phyloP scores from a whole-genome alignment of 2,329 filamentous ascomycete species.

The Beauveria medogensis region DNA sequence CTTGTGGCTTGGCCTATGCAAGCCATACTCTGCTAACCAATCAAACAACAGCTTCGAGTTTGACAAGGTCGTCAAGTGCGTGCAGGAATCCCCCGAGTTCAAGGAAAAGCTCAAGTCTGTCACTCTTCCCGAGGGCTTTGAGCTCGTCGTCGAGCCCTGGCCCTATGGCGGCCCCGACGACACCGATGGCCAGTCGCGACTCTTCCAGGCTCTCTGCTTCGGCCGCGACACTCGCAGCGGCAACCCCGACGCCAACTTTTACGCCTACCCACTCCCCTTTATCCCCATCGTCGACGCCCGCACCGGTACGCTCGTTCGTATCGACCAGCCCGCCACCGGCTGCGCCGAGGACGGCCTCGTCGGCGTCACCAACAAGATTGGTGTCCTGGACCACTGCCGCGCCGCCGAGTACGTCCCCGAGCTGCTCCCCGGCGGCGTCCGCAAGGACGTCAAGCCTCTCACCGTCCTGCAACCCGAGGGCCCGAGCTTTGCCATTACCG shows the following conservation, averaged over 20 bases:
- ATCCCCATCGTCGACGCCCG: constrained; percentile 33
- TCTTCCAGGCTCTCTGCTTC: constrained; percentile 28
- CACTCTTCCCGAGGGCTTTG: constrained; percentile 21
- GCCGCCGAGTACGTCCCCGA: constrained; percentile 33
- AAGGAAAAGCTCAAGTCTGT: constrained; percentile 23
- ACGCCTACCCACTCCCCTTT: constrained; percentile 45
- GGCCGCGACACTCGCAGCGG: constrained; percentile 22
- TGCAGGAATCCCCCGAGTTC: constrained; percentile 22
- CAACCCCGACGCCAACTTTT: constrained; percentile 45
- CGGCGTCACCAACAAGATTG: constrained; percentile 14
- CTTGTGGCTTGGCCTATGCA: background rate
- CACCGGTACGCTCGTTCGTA: constrained; percentile 24
- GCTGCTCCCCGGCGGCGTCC: constrained; percentile 30
- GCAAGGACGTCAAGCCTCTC: constrained; percentile 50
- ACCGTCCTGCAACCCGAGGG: constrained; percentile 34
- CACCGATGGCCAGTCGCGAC: constrained; percentile 21
- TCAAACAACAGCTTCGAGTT: constrained; percentile 23
- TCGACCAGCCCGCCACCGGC: constrained; percentile 28
- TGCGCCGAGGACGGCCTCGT: constrained; percentile 20
- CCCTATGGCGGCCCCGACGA: constrained; percentile 23
- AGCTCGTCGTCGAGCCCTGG: constrained; percentile 27
- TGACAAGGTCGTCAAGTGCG: constrained; percentile 24
- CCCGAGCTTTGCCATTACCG: constrained; percentile 32
- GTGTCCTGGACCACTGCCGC: constrained; percentile 23
- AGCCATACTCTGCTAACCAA: background rate